Evolutionary conservation across 495 filamentous ascomycete species (phyloP), one percentile per base, ranked within the genome.

Genomic region (Penicillium desertorum): DNA sequence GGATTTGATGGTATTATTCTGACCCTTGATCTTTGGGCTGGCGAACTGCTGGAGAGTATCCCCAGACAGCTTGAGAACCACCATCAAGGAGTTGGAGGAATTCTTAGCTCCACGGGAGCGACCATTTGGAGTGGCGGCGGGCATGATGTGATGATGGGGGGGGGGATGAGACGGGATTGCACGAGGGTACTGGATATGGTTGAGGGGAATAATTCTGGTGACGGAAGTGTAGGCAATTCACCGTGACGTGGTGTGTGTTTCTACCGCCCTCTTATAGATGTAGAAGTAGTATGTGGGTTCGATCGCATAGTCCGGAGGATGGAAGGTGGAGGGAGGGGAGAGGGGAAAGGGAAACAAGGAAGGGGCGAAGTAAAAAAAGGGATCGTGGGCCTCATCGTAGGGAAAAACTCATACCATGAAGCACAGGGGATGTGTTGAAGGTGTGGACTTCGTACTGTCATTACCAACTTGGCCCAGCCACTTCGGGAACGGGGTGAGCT

Each of bases 11-110:
- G 61, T 48, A 48, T 48, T 58, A 73, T 66, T 39, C 59, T 69
- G 43, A 68, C 62, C 57, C 74, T 75, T 54, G 66, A 56, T 66
- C 63, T 58, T 57, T 59, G 62, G 46, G 30, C 68, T 71, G 34
- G 71, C 64, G 59, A 87, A 84, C 23, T 68, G 70, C 49, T 65
- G 67, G 8, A 89, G 72, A 19, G 65, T 45, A 2, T 76, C 68
- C 32, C 78, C 66, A 6, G 80, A 67, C 48, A 88, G 67, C 65
- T 80, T 83, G 23, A 88, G 74, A 43, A 73, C 73, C 65, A 88
- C 61, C 29, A 83, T 64, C 64, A 82, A 80, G 51, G 62, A 65
- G 41, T 51, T 62, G 46, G 52, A 34, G 5, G 59, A 27, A 45
- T 71, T 64, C 68, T 81, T 81, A 46, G 76, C 66, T 54, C 70